These are phyloP conservation scores for Annona cherimola DNA, from an alignment of 164 flowering plant species.

Conservation along the genomic window DNA sequence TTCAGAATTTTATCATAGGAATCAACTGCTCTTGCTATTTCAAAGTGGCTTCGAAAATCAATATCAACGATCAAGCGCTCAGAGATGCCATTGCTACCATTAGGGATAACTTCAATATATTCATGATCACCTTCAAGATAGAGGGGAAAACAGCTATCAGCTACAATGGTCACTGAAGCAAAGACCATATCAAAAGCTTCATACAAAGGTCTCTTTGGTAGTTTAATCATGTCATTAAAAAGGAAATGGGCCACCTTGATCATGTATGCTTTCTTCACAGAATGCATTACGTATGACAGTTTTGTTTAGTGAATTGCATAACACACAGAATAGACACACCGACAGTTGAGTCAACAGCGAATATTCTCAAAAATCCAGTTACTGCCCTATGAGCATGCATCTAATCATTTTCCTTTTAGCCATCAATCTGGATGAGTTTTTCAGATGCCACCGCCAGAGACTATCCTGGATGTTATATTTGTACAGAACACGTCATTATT, in stretches of 20 bases:
- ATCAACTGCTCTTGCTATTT: conserved; percentile 85
- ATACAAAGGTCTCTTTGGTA: background rate
- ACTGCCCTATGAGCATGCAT: background rate
- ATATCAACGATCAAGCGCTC: conserved; percentile 79
- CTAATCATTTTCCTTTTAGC: background rate
- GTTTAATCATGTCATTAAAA: background rate
- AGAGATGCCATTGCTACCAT: conserved; percentile 30
- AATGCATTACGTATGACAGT: too few relatives aligned
- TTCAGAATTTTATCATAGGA: conserved; percentile 68
- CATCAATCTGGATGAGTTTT: background rate
- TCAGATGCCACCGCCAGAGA: too few relatives aligned
- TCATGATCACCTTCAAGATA: conserved; percentile 70
- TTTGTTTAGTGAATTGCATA: too few relatives aligned
- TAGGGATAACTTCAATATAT: conserved; percentile 66
- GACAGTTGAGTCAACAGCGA: background rate
- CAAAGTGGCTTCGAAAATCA: conserved; percentile 90
- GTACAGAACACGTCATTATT: too few relatives aligned
- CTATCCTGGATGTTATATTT: too few relatives aligned
- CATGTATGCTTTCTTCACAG: too few relatives aligned
- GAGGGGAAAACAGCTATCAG: background rate
- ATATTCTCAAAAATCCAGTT: background rate
- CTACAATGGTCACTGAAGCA: background rate
- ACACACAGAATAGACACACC: background rate
- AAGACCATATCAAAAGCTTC: too few relatives aligned
- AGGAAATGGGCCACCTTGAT: background rate